Base-by-base conservation (phyloP, 2,329 filamentous ascomycete species). In the Tolypocladium sp. region DNA sequence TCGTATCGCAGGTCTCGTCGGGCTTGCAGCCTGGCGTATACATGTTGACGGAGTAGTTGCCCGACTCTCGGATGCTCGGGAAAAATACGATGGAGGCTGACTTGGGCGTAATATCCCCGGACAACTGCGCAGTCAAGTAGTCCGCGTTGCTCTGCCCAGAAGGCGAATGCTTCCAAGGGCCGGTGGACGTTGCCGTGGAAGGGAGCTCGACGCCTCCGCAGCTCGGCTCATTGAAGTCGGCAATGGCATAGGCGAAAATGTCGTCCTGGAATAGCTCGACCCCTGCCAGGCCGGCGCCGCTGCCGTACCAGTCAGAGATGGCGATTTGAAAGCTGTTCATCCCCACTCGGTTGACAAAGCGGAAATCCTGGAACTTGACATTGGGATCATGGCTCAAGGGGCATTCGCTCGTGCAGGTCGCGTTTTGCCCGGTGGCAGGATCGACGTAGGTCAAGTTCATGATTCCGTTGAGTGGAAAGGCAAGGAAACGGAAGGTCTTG, bases 361-460 rank as follows among this genome's bases (percentile, higher is more conserved):
- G 82, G 70, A 97, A 99, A 68, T 99, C 94, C 72, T 97, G 92
- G 65, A 84, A 95, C 56, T 79, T 73, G 56, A 87, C 72, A 7
- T 80, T 82, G 22, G 79, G 75, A 67, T 91, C 85, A 68, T 86
- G 79, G 62, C 89, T 91, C 55, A 99, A 81, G n/a, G 92, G 90
- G 67, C 94, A 99, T 68, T 85, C 82, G 62, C 86, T 88, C 57
- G 92, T 91, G 75, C 94, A 99, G 59, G 82, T 86, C 37, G 78
- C 75, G 58, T 87, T 87, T 56, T 83, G 76, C 33, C 89, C 88
- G 2, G 84, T 89, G 44, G 71, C 77, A 30, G 89, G 87, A 68
- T 97, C 91, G 63, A 87, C 86, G 67, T 94, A 97, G 42, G 92
- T 96, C 69, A 99, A 82, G 74, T 97, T 97, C 86, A 99, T 90